Conservation (phyloP, 1,284 basidiomycete genomes). For the Sutorius eximius region DNA sequence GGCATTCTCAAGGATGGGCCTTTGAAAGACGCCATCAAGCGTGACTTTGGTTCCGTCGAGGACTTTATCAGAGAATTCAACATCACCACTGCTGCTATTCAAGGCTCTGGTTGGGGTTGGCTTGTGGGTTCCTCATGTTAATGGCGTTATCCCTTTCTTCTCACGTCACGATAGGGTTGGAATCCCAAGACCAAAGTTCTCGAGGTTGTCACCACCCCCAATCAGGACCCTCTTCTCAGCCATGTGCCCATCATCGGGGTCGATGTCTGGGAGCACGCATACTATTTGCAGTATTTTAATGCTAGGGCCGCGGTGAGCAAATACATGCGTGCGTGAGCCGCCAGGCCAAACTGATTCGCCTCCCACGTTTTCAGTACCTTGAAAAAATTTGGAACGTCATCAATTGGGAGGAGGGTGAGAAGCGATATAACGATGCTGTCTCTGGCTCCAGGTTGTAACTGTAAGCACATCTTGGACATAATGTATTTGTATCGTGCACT, state of each 20-base stretch:
- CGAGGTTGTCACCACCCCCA: constrained; percentile 76
- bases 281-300: constrained; percentile 80
- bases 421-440: constrained; percentile 55
- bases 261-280: constrained; percentile 86
- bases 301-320: constrained; percentile 63
- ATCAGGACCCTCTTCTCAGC: constrained; percentile 86
- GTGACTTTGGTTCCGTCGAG: constrained; percentile 72
- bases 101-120: constrained; percentile 96
- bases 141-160: background rate
- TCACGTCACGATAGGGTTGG: constrained; percentile 50
- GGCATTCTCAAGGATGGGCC: constrained; percentile 67
- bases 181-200: constrained; percentile 66
- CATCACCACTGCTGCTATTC: constrained; percentile 74
- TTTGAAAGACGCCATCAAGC: constrained; percentile 70
- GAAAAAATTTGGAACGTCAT: constrained; percentile 81
- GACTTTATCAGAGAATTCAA: constrained; percentile 71
- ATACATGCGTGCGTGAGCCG: constrained; percentile 11
- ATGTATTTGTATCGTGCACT: constrained; percentile 14
- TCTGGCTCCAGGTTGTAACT: constrained; percentile 34
- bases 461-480: background rate
- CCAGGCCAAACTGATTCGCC: background rate
- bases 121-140: constrained; percentile 53
- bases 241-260: constrained; percentile 84
- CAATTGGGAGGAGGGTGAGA: constrained; percentile 79
- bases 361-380: constrained; percentile 51